phyloP scores from a whole-genome alignment of 192 early-diverging fungal genomes.

The Coemansia interrupta region DNA sequence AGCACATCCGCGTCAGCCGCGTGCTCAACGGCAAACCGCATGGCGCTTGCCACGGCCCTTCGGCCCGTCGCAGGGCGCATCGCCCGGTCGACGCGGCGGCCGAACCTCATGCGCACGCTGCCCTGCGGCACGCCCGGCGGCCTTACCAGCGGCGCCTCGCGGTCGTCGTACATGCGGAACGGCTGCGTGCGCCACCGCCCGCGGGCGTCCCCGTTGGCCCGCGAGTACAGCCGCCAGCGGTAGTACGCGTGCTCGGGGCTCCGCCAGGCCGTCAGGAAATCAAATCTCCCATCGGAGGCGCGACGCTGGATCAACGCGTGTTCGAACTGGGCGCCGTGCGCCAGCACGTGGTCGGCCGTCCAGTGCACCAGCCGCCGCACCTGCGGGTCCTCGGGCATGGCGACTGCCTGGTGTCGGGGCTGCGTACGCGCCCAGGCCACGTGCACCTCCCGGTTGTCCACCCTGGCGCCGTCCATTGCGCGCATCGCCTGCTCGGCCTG shows the following conservation, averaged over 20 bases:
- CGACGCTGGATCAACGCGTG: conserved; percentile 63
- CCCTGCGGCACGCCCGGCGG: conserved; percentile 79
- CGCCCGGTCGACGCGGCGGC: conserved; percentile 26
- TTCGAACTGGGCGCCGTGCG: conserved; percentile 75
- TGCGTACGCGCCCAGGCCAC: conserved; percentile 26
- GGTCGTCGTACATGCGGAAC: conserved; percentile 79
- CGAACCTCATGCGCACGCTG: conserved; percentile 9
- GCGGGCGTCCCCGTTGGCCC: conserved; percentile 78
- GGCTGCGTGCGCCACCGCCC: conserved; percentile 67
- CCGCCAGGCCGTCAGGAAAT: conserved; percentile 72
- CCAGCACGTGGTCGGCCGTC: conserved; percentile 73
- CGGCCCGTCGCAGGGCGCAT: conserved; percentile 58
- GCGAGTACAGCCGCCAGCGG: conserved; percentile 86
- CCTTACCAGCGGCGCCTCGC: conserved; percentile 39
- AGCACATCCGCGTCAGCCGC: conserved; percentile 79
- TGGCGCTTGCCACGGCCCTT: conserved; percentile 43
- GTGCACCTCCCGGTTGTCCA: conserved; percentile 41
- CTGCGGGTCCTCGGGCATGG: conserved; percentile 56
- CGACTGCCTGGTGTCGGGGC: conserved; percentile 25
- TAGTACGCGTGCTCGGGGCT: conserved; percentile 81
- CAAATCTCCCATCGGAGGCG: conserved; percentile 60
- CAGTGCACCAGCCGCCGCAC: conserved; percentile 73
- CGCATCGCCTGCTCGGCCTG: conserved; percentile 68
- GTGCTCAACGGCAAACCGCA: conserved; percentile 81
- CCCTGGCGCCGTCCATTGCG: conserved; percentile 66